phyloP scores from a whole-genome alignment of 2,329 filamentous ascomycete genomes.

The Domatiomyces catenatus region DNA sequence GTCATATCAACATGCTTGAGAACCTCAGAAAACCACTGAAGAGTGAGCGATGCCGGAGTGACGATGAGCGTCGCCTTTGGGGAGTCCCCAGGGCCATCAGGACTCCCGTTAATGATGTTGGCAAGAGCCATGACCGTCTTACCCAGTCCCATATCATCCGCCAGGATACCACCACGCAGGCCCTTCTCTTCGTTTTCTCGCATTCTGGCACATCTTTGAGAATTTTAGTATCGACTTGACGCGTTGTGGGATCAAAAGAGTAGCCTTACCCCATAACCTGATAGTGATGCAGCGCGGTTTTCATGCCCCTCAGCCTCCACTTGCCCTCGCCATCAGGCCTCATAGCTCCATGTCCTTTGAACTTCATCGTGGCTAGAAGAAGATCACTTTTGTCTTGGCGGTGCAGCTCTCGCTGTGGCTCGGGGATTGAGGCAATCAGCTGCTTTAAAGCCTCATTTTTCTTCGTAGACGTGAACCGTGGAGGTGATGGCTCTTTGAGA shows the following conservation, averaged over 20 bases:
- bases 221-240: neutral
- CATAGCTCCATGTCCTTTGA: conserved; percentile 14
- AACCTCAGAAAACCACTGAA: conserved; percentile 25
- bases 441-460: conserved; percentile 22
- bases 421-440: conserved; percentile 21
- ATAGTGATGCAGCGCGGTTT: conserved; percentile 22
- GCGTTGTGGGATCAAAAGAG: neutral
- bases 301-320: conserved; percentile 22
- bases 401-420: conserved; percentile 14
- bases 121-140: conserved; percentile 19
- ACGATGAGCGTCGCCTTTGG: conserved; percentile 25
- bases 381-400: conserved; percentile 18
- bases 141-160: conserved; percentile 28
- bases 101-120: conserved; percentile 24
- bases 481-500: conserved; percentile 19
- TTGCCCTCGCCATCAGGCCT: conserved; percentile 19
- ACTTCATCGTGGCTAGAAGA: conserved; percentile 19
- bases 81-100: conserved; percentile 4
- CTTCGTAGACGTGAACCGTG: conserved; percentile 11
- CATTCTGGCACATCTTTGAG: conserved; percentile 13
- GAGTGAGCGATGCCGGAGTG: conserved; percentile 21
- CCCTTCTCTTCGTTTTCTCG: neutral
- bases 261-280: conserved; percentile 17
- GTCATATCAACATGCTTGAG: conserved; percentile 19
- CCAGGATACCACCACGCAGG: conserved; percentile 25